Base-by-base conservation (phyloP, 2,329 filamentous ascomycete species). In the Trichoderma citrinoviride region DNA sequence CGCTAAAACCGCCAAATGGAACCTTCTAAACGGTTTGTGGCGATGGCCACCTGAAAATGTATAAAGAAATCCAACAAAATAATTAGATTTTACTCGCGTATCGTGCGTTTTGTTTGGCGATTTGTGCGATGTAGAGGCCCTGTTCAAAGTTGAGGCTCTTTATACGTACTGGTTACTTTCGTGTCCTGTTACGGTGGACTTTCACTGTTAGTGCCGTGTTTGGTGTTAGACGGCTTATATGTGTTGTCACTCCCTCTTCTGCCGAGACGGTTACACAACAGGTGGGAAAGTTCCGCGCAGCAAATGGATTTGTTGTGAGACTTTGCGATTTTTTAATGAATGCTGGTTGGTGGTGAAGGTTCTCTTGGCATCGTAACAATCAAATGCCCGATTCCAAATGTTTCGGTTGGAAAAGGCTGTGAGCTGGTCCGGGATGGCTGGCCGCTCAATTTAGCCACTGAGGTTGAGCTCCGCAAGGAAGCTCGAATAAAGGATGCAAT, bases 1-100 rank as follows among this genome's bases (percentile, higher is more conserved):
- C 60, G 60, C 60, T 62, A 62, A 62, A 33, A 40, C 19, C 19
- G 50, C 37, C 14, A 17, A 52, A 61, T 23, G 47, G 47, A 19
- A 49, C 60, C 25, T 14, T 37, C 19, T 7, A 43, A 52, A 53
- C 33, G n/a, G 33, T 37, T 14, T 37, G 58, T 63, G 60, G 60
- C 60, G 41, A 40, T 47, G 15, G 5, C 4, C 25, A 7, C 12
- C 14, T 14, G 33, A 3, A 37, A 37, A 37, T 27, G 8, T 14
- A 41, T 52, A 41, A 27, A 46, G 40, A 44, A 19, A 17, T 40
- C 5, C 37, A n/a, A 40, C 14, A 19, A 37, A 37, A 58, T 4
- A 37, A 21, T 37, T 37, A 10, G 12, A 37, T 1, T 14, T 37
- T 37, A 1, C 14, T 4, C 12, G 8, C 33, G 10, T 37, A 37